Conservation (phyloP, 2,329 filamentous ascomycete species). For the Fusarium circinatum region DNA sequence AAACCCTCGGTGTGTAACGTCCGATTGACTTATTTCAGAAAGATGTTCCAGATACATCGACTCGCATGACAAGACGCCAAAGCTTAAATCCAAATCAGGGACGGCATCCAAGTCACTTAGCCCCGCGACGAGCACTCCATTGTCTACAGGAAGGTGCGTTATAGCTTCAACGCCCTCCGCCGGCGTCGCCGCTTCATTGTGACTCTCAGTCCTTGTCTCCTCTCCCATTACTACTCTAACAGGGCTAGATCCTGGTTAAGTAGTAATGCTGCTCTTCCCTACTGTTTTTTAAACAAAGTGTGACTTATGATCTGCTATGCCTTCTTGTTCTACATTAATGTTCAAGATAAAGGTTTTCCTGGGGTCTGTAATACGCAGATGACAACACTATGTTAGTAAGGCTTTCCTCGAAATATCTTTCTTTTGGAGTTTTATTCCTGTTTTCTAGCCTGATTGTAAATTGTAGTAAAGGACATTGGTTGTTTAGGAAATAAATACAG, state of each 20-base stretch:
- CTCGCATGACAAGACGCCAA: too few species aligned
- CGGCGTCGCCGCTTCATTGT: too few species aligned
- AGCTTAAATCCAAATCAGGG: too few species aligned
- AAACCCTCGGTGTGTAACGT: too few species aligned
- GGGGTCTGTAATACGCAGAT: not conserved
- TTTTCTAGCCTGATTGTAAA: not conserved
- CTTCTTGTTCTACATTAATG: not conserved
- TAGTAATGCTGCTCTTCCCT: not conserved
- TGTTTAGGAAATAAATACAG: fast-evolving
- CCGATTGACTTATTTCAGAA: too few species aligned
- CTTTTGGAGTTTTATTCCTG: not conserved
- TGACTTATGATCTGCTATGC: not conserved
- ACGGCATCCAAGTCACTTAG: too few species aligned
- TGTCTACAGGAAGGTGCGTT: too few species aligned
- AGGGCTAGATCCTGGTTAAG: not conserved
- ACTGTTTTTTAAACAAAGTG: not conserved
- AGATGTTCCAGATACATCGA: too few species aligned
- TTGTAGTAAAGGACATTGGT: not conserved
- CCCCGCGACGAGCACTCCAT: fast-evolving
- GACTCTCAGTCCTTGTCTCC: too few species aligned
- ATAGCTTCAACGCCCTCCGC: too few species aligned
- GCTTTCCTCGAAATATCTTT: not conserved
- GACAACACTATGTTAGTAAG: not conserved
- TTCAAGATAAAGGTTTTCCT: not conserved
- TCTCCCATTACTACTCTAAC: too few species aligned